These are phyloP conservation scores for Eucommia ulmoides DNA, from an alignment of 257 asterid genomes.

Conservation along the genomic window DNA sequence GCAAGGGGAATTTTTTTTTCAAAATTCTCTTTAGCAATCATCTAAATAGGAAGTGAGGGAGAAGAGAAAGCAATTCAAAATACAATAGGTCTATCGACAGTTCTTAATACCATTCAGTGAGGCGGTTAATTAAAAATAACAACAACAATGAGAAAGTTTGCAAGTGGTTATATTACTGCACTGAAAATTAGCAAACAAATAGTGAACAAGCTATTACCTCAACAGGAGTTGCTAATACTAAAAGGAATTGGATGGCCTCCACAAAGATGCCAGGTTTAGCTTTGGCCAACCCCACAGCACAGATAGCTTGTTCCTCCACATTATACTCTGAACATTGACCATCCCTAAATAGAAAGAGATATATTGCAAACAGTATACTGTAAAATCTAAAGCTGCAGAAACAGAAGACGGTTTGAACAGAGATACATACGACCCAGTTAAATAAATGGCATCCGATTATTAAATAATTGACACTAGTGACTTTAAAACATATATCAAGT, in stretches of 20 bases:
- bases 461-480: too few species aligned
- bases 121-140: too few species aligned
- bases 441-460: too few species aligned
- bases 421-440: too few species aligned
- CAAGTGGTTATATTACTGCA: not conserved
- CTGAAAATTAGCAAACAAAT: not conserved
- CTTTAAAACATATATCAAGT: too few species aligned
- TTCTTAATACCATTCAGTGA: not conserved
- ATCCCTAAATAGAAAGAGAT: slow-evolving; percentile 77
- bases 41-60: not conserved
- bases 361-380: too few species aligned
- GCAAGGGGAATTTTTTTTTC: too few species aligned
- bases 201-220: slow-evolving; percentile 41
- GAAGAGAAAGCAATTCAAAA: not conserved
- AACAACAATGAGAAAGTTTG: not conserved
- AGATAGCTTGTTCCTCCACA: slow-evolving; percentile 91
- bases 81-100: not conserved
- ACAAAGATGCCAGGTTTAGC: slow-evolving; percentile 78
- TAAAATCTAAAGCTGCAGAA: too few species aligned
- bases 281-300: slow-evolving; percentile 86
- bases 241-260: slow-evolving; percentile 85
- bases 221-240: slow-evolving; percentile 91
- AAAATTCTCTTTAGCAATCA: not conserved
- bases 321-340: slow-evolving; percentile 88
- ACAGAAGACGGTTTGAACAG: too few species aligned